Conservation (phyloP, 306 rosid species). For the Quercus ilex region DNA sequence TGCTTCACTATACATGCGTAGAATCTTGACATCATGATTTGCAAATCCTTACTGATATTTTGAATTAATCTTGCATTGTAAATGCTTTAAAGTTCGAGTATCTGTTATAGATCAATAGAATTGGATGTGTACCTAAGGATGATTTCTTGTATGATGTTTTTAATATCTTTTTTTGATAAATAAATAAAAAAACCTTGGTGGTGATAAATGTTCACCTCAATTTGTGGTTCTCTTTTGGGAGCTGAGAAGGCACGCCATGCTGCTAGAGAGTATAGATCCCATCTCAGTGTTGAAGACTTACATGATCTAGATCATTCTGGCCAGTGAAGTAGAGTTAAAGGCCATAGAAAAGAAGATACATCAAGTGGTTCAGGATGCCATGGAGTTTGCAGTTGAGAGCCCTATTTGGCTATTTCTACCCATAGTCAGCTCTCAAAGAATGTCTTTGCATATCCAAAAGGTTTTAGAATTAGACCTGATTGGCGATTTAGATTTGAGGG, state of each 20-base stretch:
- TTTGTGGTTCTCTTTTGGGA: constrained; percentile 32
- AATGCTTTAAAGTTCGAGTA: neutral
- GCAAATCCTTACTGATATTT: neutral
- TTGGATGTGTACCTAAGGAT: neutral
- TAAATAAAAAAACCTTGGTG: neutral
- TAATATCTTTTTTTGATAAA: neutral
- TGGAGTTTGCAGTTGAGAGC: constrained; percentile 83
- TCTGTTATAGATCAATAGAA: neutral
- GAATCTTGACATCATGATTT: neutral
- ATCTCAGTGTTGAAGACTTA: constrained; percentile 69
- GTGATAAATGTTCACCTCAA: neutral
- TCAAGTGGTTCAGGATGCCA: constrained; percentile 69
- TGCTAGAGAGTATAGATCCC: constrained; percentile 61
- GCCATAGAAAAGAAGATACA: constrained; percentile 77
- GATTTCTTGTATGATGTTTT: neutral
- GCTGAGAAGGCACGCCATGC: constrained; percentile 92
- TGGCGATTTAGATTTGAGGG: constrained; percentile 94
- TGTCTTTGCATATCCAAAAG: constrained; percentile 94
- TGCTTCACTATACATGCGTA: neutral
- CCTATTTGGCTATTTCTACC: constrained; percentile 11
- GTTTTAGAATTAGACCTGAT: constrained; percentile 94
- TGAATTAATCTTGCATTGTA: neutral
- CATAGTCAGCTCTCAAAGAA: constrained; percentile 94
- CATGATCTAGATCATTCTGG: constrained; percentile 66
- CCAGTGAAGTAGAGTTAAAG: constrained; percentile 70